Base-by-base conservation (phyloP, 2,329 filamentous ascomycete species). In the Sclerotinia glacialis region DNA sequence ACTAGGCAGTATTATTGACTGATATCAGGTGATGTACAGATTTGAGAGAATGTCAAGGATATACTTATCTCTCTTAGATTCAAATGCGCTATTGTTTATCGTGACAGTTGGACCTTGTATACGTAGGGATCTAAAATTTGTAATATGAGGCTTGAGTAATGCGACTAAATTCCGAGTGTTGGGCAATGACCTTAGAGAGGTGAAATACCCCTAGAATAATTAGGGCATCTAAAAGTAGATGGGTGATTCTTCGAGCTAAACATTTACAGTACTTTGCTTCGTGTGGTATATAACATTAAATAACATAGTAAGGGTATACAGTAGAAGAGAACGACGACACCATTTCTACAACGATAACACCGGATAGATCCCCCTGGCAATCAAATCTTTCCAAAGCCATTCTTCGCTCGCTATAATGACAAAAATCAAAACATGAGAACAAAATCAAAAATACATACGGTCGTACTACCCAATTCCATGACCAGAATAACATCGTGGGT, bases 301-400 rank as follows among this genome's bases (percentile, higher is more conserved):
- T 31, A 61, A 65, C 54, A 65, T 55, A 37, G 28, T 65, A 65
- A 59, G 55, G 64, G 55, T 65, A 65, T 65, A 65, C 46, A 52
- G 26, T 61, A 61, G 56, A 61, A 61, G 47, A 60, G 46, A 65
- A 65, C 12, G 56, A 60, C 37, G 40, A 28, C 8, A 44, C 37
- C 23, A 37, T n/a, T 23, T 49, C 31, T 60, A n/a, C 44, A 49
- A 60, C 44, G 12, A 47, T 31, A 64, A 55, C 26, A 40, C 47
- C 47, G 52, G 47, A 40, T 54, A 21, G n/a, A 31, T 28, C 8
- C 60, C 47, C 60, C 23, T 28, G 34, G 37, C 16, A 31, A 42
- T 63, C 37, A 40, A 53, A 31, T 28, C 60, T 53, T 53, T 42
- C 49, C 34, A 21, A 63, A 28, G 37, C 47, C n/a, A n/a, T 18